Conservation (phyloP, 306 rosid species). For the Gleditsia sinensis region DNA sequence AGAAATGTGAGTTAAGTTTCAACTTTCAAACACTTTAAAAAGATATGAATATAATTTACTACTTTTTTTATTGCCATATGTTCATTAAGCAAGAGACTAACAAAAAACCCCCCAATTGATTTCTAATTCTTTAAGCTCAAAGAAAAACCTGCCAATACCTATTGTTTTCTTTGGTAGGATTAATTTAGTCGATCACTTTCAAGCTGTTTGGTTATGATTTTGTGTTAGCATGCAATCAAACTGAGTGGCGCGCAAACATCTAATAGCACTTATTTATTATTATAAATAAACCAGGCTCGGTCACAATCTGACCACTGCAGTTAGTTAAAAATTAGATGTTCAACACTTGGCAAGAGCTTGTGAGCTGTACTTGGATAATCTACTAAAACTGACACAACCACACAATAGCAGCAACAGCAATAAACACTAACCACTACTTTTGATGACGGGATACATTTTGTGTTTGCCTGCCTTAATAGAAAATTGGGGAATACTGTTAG, state of each 20-base stretch:
- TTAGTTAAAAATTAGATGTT: background rate
- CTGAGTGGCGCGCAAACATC: conserved; percentile 31
- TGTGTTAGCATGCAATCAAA: conserved; percentile 24
- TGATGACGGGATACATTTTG: conserved; percentile 32
- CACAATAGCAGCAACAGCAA: background rate
- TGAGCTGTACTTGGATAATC: conserved; percentile 33
- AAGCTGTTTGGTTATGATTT: background rate
- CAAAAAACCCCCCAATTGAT: no score
- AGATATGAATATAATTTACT: no score
- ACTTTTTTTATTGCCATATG: no score
- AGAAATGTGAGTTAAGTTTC: no score
- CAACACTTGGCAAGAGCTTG: background rate
- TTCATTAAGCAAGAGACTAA: no score
- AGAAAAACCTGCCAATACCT: background rate
- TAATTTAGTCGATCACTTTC: background rate
- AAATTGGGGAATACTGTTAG: conserved; percentile 12
- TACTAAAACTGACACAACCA: conserved; percentile 20
- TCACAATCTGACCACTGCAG: background rate
- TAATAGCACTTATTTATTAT: conserved; percentile 37
- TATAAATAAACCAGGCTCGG: background rate
- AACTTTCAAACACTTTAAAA: no score
- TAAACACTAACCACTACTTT: conserved; percentile 17
- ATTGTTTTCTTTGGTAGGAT: conserved; percentile 18
- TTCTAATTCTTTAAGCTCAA: no score
- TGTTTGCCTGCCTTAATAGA: conserved; percentile 33